These are phyloP conservation scores for Clavispora vitiphila DNA, from an alignment of 805 yeast species.

Conservation along the genomic window DNA sequence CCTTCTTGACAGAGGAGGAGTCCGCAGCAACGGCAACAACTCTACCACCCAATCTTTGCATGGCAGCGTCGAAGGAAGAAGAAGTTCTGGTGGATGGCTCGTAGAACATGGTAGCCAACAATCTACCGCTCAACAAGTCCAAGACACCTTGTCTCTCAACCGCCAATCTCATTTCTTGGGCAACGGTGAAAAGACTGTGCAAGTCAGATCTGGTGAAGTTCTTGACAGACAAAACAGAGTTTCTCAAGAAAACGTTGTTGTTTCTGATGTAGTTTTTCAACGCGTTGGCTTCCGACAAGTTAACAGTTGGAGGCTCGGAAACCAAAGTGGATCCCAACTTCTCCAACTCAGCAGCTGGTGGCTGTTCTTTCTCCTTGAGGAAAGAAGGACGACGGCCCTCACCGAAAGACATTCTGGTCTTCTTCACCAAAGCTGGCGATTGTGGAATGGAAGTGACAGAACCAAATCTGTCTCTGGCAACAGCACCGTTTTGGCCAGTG, in stretches of 20 bases:
- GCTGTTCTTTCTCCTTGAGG: constrained; percentile 35
- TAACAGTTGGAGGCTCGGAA: constrained; percentile 67
- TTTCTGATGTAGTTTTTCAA: constrained; percentile 70
- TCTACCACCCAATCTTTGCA: constrained; percentile 99
- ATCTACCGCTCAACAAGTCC: constrained; percentile 84
- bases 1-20: constrained; percentile 94
- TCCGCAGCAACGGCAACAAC: constrained; percentile 82
- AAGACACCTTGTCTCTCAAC: constrained; percentile 95
- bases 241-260: constrained; percentile 87
- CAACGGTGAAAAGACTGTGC: constrained; percentile 91
- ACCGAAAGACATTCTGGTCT: constrained; percentile 31
- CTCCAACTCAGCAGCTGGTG: constrained; percentile 42
- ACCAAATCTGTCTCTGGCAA: constrained; percentile 42
- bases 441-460: constrained; percentile 42
- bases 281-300: constrained; percentile 73
- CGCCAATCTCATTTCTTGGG: constrained; percentile 95
- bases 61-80: constrained; percentile 96
- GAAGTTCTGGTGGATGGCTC: constrained; percentile 98
- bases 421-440: constrained; percentile 29
- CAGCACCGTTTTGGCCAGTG: constrained; percentile 51
- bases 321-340: constrained; percentile 62
- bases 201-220: constrained; percentile 84
- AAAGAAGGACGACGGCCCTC: constrained; percentile 31
- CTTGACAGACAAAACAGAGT: constrained; percentile 81
- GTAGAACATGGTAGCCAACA: constrained; percentile 91